These are phyloP conservation scores for Fusarium cyanostomum DNA, from an alignment of 2,329 filamentous ascomycete species.

Conservation along the genomic window DNA sequence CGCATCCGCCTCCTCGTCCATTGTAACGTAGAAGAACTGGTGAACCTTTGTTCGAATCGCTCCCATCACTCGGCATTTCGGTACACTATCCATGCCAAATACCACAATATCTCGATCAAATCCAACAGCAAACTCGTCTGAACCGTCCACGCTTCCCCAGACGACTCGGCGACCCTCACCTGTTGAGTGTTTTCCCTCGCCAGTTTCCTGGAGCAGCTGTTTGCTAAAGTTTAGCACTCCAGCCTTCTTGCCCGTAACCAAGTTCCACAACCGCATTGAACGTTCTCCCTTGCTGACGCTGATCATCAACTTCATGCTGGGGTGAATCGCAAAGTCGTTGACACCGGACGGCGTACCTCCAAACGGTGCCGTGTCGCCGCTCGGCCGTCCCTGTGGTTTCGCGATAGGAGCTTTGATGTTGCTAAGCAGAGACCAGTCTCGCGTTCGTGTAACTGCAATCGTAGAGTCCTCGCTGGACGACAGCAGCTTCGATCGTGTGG, in stretches of 20 bases:
- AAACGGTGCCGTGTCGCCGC: constrained; percentile 86
- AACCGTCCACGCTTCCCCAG: constrained; percentile 77
- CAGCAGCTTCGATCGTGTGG: constrained; percentile 85
- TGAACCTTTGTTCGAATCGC: constrained; percentile 81
- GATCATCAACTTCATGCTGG: constrained; percentile 96
- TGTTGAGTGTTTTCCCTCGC: constrained; percentile 78
- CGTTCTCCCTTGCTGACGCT: constrained; percentile 89
- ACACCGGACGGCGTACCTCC: constrained; percentile 87
- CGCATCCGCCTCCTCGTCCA: constrained; percentile 54
- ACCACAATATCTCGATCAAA: constrained; percentile 88
- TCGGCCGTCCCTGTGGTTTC: constrained; percentile 81
- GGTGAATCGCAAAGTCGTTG: constrained; percentile 95
- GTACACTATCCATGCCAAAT: constrained; percentile 88
- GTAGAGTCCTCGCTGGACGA: constrained; percentile 91
- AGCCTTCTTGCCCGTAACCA: constrained; percentile 95
- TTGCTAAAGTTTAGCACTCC: constrained; percentile 87
- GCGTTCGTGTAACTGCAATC: constrained; percentile 84
- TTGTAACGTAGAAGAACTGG: constrained; percentile 75
- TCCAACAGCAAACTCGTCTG: constrained; percentile 85
- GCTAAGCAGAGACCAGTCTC: constrained; percentile 89
- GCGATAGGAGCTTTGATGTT: constrained; percentile 90
- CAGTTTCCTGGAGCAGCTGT: constrained; percentile 76
- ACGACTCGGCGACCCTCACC: constrained; percentile 85
- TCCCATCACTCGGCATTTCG: constrained; percentile 77
- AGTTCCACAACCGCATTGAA: constrained; percentile 93